Evolutionary conservation across 1,139 yeast genomes (phyloP), one percentile per base, ranked within the genome.

Genomic region (Meyerozyma athensensis): DNA sequence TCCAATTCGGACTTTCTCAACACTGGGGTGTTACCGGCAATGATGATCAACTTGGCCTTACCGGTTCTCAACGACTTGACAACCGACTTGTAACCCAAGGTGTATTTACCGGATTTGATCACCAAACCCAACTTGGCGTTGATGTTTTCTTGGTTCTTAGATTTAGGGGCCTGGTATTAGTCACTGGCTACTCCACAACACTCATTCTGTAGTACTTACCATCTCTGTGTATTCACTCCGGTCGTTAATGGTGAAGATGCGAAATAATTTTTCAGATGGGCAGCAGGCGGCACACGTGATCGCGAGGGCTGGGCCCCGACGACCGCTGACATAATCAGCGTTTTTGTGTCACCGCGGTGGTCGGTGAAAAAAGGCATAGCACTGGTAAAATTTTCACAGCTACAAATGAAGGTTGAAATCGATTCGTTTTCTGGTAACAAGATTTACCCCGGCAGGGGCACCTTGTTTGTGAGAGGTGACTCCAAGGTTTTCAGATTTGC

Each of bases 371-470:
- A 31, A 26, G 35, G 36, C 36, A 21, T 20, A 19, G n/a, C 19
- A 26, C 35, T 31, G 40, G 39, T 37, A 40, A 40, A 37, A 35
- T 20, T 33, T 31, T 40, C 38, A 37, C 26, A 41, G 18, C 7
- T 40, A 40, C 32, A 55, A 75, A 94, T 92, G 98, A 92, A 92
- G 96, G 87, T 94, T 77, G 99, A 92, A 86, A 79, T 90, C 79
- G 97, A 92, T 77, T 86, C 97, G 71, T 92, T 92, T 81, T 90
- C 98, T 66, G 98, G 98, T 76, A 76, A 90, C 68, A 92, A 90
- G 80, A 92, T 92, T 83, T 94, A 92, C 96, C 98, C 98, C 80
- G 97, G 98, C 77, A 86, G 97, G 82, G 98, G 98, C 78, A 87
- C 95, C 71, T 84, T 92, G 73, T 92, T 87, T 69, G 92, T 92